Evolutionary conservation across 306 rosid species (phyloP).

Genomic region (Cicer yamashitae): DNA sequence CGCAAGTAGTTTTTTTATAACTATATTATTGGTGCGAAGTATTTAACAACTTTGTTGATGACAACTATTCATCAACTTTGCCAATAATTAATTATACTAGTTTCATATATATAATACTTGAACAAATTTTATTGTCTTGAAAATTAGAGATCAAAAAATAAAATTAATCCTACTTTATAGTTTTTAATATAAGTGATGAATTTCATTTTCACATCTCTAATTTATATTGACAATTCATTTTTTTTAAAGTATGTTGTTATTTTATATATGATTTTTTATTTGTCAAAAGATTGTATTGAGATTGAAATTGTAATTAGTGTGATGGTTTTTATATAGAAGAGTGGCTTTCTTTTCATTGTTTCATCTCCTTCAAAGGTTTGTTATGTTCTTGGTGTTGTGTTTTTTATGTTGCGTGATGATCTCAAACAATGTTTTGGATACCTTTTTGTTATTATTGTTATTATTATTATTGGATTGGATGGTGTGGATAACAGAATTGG

Average conservation of each 20-base stretch:
- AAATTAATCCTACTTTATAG: not conserved
- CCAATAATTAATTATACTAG: not conserved
- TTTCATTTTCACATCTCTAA: not conserved
- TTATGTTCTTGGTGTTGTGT: not conserved
- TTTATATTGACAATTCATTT: not conserved
- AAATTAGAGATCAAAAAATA: not conserved
- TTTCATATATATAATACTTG: not conserved
- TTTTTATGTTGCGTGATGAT: constrained; percentile 20
- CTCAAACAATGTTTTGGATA: not conserved
- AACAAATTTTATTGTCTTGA: not conserved
- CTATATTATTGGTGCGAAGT: too few relatives aligned
- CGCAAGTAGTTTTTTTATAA: not conserved
- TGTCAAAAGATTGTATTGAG: constrained; percentile 17
- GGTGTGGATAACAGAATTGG: not conserved
- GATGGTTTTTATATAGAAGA: not conserved
- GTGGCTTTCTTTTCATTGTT: constrained; percentile 17
- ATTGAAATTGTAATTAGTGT: constrained; percentile 10
- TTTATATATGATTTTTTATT: constrained; percentile 5
- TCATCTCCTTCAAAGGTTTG: not conserved
- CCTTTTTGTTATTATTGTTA: constrained; percentile 5
- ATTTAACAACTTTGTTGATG: too few relatives aligned
- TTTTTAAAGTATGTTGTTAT: not conserved
- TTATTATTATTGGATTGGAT: constrained; percentile 5
- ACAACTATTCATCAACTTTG: too few relatives aligned
- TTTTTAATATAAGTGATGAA: not conserved